A percentile compares a stretch with the other conserved stretches of the same genome.
phyloP scores from a whole-genome alignment of 176 grass and related monocot species.

The Thalia dealbata region DNA sequence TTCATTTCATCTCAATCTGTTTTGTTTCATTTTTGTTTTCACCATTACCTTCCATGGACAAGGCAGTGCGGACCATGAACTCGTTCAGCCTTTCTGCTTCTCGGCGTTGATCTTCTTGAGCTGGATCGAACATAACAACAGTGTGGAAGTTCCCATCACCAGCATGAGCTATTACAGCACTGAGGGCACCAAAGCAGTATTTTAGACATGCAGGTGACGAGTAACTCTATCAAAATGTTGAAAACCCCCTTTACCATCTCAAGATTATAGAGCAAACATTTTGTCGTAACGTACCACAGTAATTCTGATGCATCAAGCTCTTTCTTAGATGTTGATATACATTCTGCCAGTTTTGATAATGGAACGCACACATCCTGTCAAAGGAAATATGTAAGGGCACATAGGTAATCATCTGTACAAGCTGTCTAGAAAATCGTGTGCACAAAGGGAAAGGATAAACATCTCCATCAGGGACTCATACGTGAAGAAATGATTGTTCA shows the following conservation, averaged over 20 bases:
- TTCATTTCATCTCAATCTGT: too few relatives aligned
- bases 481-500: too few relatives aligned
- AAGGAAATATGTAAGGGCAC: constrained; percentile 7
- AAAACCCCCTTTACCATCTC: constrained; percentile 1
- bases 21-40: too few relatives aligned
- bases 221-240: too few relatives aligned
- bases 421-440: not conserved
- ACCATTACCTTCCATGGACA: constrained; percentile 88
- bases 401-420: not conserved
- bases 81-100: constrained; percentile 87
- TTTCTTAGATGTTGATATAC: constrained; percentile 78
- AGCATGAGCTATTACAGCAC: constrained; percentile 82
- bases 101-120: constrained; percentile 44
- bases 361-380: constrained; percentile 89
- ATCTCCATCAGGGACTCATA: too few relatives aligned
- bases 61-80: constrained; percentile 90
- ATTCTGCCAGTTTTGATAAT: constrained; percentile 90
- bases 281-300: constrained; percentile 43
- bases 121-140: constrained; percentile 87
- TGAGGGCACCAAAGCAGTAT: constrained; percentile 25
- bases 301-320: constrained; percentile 76
- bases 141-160: constrained; percentile 99
- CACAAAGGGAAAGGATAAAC: too few relatives aligned
- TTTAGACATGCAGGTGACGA: not conserved
- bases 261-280: not conserved